Conservation (phyloP, 345 rosid species). For the Anacardium occidentale region DNA sequence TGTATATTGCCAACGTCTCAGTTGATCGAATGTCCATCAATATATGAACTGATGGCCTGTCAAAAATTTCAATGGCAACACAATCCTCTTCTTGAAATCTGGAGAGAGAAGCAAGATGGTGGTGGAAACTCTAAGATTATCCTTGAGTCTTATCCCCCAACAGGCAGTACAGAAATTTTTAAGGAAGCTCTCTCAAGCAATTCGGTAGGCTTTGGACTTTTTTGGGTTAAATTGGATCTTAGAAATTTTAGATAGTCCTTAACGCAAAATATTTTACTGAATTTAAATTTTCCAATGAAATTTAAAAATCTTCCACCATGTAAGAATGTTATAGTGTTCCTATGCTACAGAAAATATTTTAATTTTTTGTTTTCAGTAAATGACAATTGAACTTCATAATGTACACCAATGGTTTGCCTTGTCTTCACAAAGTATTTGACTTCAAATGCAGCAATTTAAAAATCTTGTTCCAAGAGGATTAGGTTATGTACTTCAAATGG, state of each 20-base stretch:
- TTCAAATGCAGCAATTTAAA: neutral
- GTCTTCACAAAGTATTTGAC: neutral
- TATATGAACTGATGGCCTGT: constrained; percentile 58
- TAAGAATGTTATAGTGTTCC: neutral
- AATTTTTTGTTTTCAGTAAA: neutral
- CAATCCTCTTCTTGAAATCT: constrained; percentile 44
- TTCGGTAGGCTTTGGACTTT: constrained; percentile 45
- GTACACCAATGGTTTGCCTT: neutral
- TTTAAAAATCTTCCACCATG: constrained; percentile 1
- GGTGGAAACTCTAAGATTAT: constrained; percentile 44
- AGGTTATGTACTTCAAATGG: constrained; percentile 12
- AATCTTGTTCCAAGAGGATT: neutral
- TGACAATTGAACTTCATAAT: neutral
- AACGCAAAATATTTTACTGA: neutral
- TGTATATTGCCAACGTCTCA: constrained; percentile 27
- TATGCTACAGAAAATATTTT: neutral
- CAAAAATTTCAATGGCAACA: constrained; percentile 50
- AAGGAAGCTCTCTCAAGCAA: constrained; percentile 69
- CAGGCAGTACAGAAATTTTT: constrained; percentile 55
- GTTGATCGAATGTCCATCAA: constrained; percentile 65
- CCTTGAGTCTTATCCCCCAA: constrained; percentile 65
- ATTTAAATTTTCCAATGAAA: neutral
- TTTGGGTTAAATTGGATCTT: constrained; percentile 3
- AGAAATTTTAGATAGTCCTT: constrained; percentile 1
- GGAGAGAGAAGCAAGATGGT: constrained; percentile 43